phyloP scores from a whole-genome alignment of 2,329 filamentous ascomycete genomes.

The Penicillium rolfsii region DNA sequence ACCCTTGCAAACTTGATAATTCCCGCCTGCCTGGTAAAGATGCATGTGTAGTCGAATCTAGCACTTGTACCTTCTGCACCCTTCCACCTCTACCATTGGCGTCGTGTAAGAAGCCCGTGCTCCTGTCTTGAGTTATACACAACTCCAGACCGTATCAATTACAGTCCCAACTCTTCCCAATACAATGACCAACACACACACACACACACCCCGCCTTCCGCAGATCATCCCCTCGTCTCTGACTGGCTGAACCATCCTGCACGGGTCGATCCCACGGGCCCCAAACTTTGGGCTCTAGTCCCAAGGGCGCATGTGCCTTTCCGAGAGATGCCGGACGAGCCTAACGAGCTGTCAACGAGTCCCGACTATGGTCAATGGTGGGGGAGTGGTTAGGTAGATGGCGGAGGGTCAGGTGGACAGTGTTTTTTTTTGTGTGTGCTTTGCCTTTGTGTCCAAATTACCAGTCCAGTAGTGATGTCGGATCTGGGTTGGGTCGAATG shows the following conservation, averaged over 20 bases:
- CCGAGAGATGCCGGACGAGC: constrained; percentile 2
- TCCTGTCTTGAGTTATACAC: no score
- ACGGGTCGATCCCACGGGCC: constrained; percentile 11
- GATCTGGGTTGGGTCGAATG: neutral
- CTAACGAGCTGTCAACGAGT: neutral
- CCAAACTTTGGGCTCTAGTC: neutral
- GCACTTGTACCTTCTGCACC: neutral
- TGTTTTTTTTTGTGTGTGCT: neutral
- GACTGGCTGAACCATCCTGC: neutral
- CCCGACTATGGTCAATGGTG: no score
- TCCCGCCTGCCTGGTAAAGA: neutral
- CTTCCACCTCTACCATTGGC: no score
- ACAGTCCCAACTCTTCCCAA: neutral
- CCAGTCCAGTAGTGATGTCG: neutral
- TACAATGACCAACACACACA: neutral
- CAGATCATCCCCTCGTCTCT: constrained; percentile 7
- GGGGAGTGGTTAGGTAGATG: no score
- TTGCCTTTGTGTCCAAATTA: no score
- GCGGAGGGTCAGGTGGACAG: neutral
- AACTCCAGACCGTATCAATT: neutral
- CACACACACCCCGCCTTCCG: constrained; percentile 7
- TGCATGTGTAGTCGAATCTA: no score
- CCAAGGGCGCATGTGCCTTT: constrained; percentile 6
- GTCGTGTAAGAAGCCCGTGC: no score
- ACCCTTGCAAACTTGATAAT: neutral